Conservation (phyloP, 257 asterid species). For the Scutellaria galericulata region DNA sequence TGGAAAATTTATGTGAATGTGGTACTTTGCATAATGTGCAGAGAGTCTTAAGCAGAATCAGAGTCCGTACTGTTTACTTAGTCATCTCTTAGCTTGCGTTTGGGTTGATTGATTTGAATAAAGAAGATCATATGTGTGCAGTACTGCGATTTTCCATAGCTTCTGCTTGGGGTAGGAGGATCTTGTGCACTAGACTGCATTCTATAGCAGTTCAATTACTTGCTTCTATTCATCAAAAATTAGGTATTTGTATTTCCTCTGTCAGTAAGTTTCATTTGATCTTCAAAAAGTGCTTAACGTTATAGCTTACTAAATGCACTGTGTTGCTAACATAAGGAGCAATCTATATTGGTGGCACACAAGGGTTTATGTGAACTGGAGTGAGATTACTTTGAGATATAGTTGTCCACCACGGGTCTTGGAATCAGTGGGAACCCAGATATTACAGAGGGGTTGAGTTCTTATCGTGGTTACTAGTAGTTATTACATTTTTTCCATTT, state of each 20-base stretch:
- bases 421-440: slow-evolving; percentile 4
- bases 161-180: slow-evolving; percentile 13
- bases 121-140: slow-evolving; percentile 2
- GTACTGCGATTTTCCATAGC: neutral
- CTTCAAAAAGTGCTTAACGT: slow-evolving; percentile 1
- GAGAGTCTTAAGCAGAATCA: neutral
- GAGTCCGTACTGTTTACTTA: neutral
- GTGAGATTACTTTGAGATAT: neutral
- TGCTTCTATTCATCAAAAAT: slow-evolving; percentile 21
- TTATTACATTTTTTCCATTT: neutral
- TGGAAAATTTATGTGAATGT: neutral
- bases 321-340: slow-evolving; percentile 2
- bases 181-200: neutral
- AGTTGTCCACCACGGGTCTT: neutral
- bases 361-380: slow-evolving; percentile 2
- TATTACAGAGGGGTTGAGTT: slow-evolving; percentile 12
- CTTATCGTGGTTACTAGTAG: neutral
- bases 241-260: neutral
- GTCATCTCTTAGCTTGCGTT: slow-evolving; percentile 5
- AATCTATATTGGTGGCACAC: neutral
- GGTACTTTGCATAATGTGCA: neutral
- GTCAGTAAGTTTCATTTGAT: neutral
- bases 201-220: neutral
- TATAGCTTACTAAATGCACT: slow-evolving; percentile 6
- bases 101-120: no score